phyloP scores from a whole-genome alignment of 257 asterid genomes.

The Verbena officinalis region DNA sequence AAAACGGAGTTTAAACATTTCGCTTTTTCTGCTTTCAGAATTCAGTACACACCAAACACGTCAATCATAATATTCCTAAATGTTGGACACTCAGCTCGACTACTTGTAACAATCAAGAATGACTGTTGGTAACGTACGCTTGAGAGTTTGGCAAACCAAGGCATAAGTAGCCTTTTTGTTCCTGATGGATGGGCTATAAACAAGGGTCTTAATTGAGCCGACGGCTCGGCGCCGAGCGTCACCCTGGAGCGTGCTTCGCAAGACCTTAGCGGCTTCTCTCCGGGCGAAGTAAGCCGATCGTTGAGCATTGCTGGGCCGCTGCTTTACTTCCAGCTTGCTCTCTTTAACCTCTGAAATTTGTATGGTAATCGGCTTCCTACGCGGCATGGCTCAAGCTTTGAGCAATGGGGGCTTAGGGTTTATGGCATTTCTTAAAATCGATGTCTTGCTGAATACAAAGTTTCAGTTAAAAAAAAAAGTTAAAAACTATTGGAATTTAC shows the following conservation, averaged over 20 bases:
- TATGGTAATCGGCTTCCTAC: slow-evolving; percentile 41
- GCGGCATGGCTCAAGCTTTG: slow-evolving; percentile 47
- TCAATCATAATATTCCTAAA: background rate
- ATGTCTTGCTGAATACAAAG: too few relatives aligned
- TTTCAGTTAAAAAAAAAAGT: too few relatives aligned
- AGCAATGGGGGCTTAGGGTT: slow-evolving; percentile 30
- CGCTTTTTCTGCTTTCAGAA: slow-evolving; percentile 6
- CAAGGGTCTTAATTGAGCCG: slow-evolving; percentile 85
- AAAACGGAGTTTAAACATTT: background rate
- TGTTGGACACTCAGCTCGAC: background rate
- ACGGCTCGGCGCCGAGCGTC: slow-evolving; percentile 88
- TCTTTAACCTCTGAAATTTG: slow-evolving; percentile 29
- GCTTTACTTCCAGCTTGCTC: slow-evolving; percentile 41
- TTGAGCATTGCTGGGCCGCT: slow-evolving; percentile 55
- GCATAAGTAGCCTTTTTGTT: slow-evolving; percentile 88
- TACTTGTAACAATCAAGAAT: background rate
- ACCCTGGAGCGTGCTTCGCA: slow-evolving; percentile 80
- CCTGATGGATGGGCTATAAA: slow-evolving; percentile 77
- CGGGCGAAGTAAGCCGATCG: slow-evolving; percentile 91
- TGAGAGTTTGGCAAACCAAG: slow-evolving; percentile 88
- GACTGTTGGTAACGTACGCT: slow-evolving; percentile 53
- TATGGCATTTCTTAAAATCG: slow-evolving; percentile 35
- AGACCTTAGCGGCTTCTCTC: slow-evolving; percentile 91
- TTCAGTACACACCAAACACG: background rate
- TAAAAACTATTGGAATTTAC: too few relatives aligned